Evolutionary conservation across 352 stramenopile species (phyloP).

Genomic region (Saprolegnia diclina): DNA sequence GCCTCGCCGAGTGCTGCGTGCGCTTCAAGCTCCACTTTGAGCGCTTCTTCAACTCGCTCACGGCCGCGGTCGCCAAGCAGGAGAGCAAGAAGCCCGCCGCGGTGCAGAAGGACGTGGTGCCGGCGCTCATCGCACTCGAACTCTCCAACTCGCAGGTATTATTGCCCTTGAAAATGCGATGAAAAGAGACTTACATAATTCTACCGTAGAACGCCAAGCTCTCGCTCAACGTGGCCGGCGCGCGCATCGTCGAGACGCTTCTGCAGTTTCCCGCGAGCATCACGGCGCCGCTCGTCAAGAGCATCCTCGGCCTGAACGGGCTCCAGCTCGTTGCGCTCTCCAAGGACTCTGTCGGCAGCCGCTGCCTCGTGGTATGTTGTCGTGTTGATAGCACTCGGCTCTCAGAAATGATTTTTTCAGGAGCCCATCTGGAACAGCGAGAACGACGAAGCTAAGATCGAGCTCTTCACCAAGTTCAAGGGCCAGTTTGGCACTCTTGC

Average conservation of each 20-base stretch:
- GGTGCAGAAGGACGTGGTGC: conserved; percentile 55
- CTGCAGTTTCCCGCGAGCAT: conserved; percentile 54
- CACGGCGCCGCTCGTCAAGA: conserved; percentile 44
- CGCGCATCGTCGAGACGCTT: conserved; percentile 65
- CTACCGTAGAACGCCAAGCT: conserved; percentile 43
- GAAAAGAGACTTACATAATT: neutral
- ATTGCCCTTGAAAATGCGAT: conserved; percentile 5
- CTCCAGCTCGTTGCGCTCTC: conserved; percentile 65
- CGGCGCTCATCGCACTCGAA: conserved; percentile 57
- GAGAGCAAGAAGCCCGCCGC: conserved; percentile 74
- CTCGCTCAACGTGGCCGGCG: conserved; percentile 70
- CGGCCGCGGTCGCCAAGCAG: conserved; percentile 63
- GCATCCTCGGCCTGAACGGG: conserved; percentile 57
- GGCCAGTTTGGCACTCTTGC: conserved; percentile 64
- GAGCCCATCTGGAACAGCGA: conserved; percentile 76
- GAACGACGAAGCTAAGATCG: conserved; percentile 40
- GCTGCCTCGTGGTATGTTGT: conserved; percentile 41
- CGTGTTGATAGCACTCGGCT: too few relatives aligned
- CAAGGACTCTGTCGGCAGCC: conserved; percentile 72
- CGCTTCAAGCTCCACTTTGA: conserved; percentile 49
- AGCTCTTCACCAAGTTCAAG: conserved; percentile 61
- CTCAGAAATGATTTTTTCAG: neutral
- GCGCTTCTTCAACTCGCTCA: conserved; percentile 45
- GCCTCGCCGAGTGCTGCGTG: conserved; percentile 66
- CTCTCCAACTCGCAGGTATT: conserved; percentile 39